Percentiles rank a stretch among this genome's conserved stretches.
phyloP scores from a whole-genome alignment of 176 grass and related monocot genomes.

The Rhynchospora breviuscula region DNA sequence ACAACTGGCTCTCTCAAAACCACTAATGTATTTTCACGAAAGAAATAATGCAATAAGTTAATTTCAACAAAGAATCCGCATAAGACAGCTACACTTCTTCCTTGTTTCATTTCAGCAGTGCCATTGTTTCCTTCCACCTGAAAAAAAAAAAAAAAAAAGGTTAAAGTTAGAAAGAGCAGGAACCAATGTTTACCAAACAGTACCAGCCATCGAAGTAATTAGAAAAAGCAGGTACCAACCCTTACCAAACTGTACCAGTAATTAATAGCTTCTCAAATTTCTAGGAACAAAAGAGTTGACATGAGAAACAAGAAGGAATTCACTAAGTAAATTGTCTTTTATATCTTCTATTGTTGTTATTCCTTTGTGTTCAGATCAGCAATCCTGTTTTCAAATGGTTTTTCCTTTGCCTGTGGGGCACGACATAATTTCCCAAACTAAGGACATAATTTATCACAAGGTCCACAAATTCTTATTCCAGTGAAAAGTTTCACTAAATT shows the following conservation, averaged over 20 bases:
- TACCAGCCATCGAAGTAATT: neutral
- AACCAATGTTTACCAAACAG: neutral
- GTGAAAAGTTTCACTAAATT: neutral
- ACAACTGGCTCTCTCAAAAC: neutral
- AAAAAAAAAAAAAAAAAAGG: neutral
- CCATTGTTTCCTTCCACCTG: neutral
- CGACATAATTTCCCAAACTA: neutral
- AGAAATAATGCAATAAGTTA: slow-evolving; percentile 16
- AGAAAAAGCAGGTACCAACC: too few species aligned
- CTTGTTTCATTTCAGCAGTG: neutral
- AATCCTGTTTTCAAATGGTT: neutral
- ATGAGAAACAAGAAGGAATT: neutral
- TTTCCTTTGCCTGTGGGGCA: neutral
- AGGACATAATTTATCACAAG: neutral
- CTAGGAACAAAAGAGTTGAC: neutral
- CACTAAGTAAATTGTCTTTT: neutral
- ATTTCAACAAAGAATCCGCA: slow-evolving; percentile 1
- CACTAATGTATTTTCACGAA: neutral
- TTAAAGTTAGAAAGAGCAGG: neutral
- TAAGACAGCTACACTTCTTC: slow-evolving; percentile 1
- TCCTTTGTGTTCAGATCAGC: neutral
- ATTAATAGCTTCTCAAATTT: neutral
- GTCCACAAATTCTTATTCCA: neutral
- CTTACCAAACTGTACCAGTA: too few species aligned
- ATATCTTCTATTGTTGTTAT: neutral